phyloP scores from a whole-genome alignment of 371 early-diverging fungal species.

The Rhizopus stolonifer region DNA sequence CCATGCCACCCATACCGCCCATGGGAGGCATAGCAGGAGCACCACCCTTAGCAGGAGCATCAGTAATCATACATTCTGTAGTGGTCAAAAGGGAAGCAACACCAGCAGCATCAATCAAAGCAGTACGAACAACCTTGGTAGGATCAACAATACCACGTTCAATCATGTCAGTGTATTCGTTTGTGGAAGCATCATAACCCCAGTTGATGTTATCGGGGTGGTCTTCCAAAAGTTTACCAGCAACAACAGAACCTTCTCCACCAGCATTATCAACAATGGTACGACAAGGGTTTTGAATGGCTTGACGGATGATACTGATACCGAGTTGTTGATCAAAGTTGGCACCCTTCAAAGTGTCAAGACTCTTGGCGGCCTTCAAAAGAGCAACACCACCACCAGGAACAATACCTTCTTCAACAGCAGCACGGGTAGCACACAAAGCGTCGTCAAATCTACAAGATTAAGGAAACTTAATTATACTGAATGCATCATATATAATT shows the following conservation, averaged over 20 bases:
- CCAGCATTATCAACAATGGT: conserved; percentile 97
- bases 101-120: conserved; percentile 92
- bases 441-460: conserved; percentile 95
- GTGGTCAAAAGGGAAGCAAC: conserved; percentile 95
- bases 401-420: conserved; percentile 98
- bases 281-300: conserved; percentile 88
- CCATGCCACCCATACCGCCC: conserved; percentile 24
- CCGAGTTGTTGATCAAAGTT: conserved; percentile 99
- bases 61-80: conserved; percentile 94
- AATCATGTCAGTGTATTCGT: conserved; percentile 94
- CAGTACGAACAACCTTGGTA: conserved; percentile 97
- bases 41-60: conserved; percentile 79
- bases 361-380: conserved; percentile 85
- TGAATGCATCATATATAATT: too few relatives aligned
- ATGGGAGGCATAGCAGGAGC: conserved; percentile 36
- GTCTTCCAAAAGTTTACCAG: conserved; percentile 87
- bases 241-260: conserved; percentile 93
- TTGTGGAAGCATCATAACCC: conserved; percentile 91
- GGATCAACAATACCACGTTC: conserved; percentile 96
- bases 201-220: conserved; percentile 76
- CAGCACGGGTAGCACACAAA: conserved; percentile 96
- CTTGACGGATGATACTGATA: conserved; percentile 91
- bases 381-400: conserved; percentile 97
- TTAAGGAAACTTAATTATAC: too few relatives aligned
- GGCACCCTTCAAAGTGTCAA: conserved; percentile 75